Evolutionary conservation across 768 basidiomycete genomes (phyloP).

Genomic region (Kockovaella imperatae): DNA sequence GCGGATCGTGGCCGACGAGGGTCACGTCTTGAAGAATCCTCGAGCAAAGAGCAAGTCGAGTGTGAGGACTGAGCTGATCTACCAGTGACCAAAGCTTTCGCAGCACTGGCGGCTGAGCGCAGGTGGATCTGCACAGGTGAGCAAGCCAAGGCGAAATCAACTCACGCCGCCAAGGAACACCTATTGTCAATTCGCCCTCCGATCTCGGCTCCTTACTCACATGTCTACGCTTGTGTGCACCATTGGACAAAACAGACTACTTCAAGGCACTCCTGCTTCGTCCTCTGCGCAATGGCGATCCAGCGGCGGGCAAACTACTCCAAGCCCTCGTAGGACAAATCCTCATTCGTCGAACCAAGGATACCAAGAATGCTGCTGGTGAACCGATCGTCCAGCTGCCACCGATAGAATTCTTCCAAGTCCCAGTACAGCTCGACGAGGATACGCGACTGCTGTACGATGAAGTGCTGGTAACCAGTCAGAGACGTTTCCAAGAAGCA

Average conservation of each 20-base stretch:
- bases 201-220: slow-evolving; percentile 80
- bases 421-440: slow-evolving; percentile 26
- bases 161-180: slow-evolving; percentile 65
- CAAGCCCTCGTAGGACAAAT: slow-evolving; percentile 32
- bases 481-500: slow-evolving; percentile 15
- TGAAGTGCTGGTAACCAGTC: slow-evolving; percentile 17
- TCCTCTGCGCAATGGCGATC: slow-evolving; percentile 63
- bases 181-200: slow-evolving; percentile 64
- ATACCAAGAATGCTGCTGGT: slow-evolving; percentile 80
- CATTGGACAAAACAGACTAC: slow-evolving; percentile 73
- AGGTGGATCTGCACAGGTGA: slow-evolving; percentile 44
- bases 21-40: slow-evolving; percentile 76
- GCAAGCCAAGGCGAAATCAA: slow-evolving; percentile 29
- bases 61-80: slow-evolving; percentile 48
- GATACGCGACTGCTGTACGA: slow-evolving; percentile 30
- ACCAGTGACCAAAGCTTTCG: slow-evolving; percentile 25
- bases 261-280: slow-evolving; percentile 72
- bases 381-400: slow-evolving; percentile 68
- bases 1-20: slow-evolving; percentile 81
- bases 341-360: slow-evolving; percentile 30
- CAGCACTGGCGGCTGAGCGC: slow-evolving; percentile 21
- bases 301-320: slow-evolving; percentile 62
- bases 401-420: slow-evolving; percentile 61
- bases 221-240: slow-evolving; percentile 77
- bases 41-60: slow-evolving; percentile 67